A percentile compares a stretch with the other conserved stretches of the same genome.
Conservation (phyloP, 805 yeast genomes). For the Ogataea pignaliae region DNA sequence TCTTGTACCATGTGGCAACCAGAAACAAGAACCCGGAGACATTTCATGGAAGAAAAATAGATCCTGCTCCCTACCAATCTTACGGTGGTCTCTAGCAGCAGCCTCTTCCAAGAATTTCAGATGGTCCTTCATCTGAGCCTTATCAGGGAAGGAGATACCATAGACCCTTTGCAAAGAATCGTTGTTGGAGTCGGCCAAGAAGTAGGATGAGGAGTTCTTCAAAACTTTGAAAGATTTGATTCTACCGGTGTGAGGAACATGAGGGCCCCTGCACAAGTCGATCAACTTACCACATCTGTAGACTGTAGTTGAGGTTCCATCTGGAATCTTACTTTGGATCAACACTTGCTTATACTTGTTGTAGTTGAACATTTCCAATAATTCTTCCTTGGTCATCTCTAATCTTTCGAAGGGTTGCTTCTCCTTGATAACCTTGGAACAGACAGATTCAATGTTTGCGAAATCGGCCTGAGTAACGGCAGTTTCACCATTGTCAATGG, state of each 20-base stretch:
- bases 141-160: slow-evolving; percentile 98
- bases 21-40: slow-evolving; percentile 97
- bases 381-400: slow-evolving; percentile 85
- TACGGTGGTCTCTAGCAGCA: slow-evolving; percentile 92
- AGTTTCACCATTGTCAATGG: slow-evolving; percentile 70
- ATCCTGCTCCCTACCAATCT: slow-evolving; percentile 94
- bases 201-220: slow-evolving; percentile 94
- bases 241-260: slow-evolving; percentile 94
- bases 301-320: slow-evolving; percentile 92
- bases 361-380: slow-evolving; percentile 89
- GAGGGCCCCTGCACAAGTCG: slow-evolving; percentile 97
- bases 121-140: slow-evolving; percentile 92
- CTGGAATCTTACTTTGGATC: slow-evolving; percentile 86
- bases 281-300: slow-evolving; percentile 97
- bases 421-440: slow-evolving; percentile 87
- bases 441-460: slow-evolving; percentile 75
- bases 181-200: slow-evolving; percentile 86
- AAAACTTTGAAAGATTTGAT: slow-evolving; percentile 90
- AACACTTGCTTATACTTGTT: slow-evolving; percentile 92
- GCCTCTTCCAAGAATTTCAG: slow-evolving; percentile 94
- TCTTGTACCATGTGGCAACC: slow-evolving; percentile 99
- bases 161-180: slow-evolving; percentile 96
- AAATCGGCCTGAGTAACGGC: slow-evolving; percentile 82
- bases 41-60: slow-evolving; percentile 91
- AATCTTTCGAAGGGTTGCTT: slow-evolving; percentile 94